A percentile compares a stretch with the other conserved stretches of the same genome.
Conservation (phyloP, 306 rosid genomes). For the Cercis canadensis region DNA sequence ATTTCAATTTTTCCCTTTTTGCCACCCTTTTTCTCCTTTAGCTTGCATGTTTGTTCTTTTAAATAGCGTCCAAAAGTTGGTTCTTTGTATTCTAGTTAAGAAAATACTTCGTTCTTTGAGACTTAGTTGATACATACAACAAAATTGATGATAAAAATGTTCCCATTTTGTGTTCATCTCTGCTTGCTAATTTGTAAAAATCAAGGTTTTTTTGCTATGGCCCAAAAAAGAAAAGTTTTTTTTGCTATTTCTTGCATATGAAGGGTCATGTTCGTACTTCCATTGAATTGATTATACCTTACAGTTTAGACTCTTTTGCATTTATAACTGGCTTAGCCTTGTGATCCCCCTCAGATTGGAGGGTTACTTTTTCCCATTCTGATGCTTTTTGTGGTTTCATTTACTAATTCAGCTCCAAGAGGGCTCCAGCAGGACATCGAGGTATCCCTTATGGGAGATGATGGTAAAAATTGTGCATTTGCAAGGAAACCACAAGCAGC, state of each 20-base stretch:
- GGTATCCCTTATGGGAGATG: constrained; percentile 51
- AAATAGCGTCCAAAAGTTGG: constrained; percentile 7
- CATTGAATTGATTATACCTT: not conserved
- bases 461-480: constrained; percentile 52
- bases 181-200: not conserved
- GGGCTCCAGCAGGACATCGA: constrained; percentile 51
- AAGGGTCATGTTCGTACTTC: not conserved
- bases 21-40: constrained; percentile 15
- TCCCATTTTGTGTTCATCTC: not conserved
- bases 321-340: not conserved
- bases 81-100: constrained; percentile 10
- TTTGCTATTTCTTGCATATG: not conserved
- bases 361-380: not conserved
- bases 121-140: constrained; percentile 13
- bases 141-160: not conserved
- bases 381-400: constrained; percentile 42
- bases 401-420: constrained; percentile 51
- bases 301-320: not conserved
- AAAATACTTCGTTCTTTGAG: constrained; percentile 24
- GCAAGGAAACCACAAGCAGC: constrained; percentile 57
- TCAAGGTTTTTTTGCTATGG: not conserved
- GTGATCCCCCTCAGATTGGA: not conserved
- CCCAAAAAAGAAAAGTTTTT: not conserved
- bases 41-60: constrained; percentile 37
- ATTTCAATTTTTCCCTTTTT: constrained; percentile 21